Conservation (phyloP, 2,329 filamentous ascomycete species). For the Botrytis fabae region DNA sequence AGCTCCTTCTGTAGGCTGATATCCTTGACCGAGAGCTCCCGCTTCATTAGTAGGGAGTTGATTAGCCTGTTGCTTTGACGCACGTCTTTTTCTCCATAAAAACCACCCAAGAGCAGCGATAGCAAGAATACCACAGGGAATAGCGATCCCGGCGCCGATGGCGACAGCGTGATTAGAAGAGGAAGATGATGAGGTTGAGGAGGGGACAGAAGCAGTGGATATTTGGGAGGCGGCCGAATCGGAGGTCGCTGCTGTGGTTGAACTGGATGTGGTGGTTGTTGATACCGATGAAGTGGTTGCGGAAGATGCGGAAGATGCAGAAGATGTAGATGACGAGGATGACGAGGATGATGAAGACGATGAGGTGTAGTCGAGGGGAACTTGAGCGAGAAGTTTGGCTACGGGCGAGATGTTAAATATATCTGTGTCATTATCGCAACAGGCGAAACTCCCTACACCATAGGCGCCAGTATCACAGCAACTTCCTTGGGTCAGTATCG, state of each 20-base stretch:
- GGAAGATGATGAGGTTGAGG: background rate
- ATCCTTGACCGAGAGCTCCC: background rate
- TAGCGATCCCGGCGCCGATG: background rate
- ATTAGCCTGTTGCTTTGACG: background rate
- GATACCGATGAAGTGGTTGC: background rate
- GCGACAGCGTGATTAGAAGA: background rate
- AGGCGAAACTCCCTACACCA: constrained; percentile 20
- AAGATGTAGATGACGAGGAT: background rate
- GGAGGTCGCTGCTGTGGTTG: background rate
- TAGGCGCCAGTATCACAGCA: constrained; percentile 17
- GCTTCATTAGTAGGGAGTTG: background rate
- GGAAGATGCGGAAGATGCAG: background rate
- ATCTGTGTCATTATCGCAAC: constrained; percentile 5
- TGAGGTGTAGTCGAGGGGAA: constrained; percentile 12
- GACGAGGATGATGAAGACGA: background rate
- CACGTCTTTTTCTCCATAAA: background rate
- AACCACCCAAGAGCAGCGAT: background rate
- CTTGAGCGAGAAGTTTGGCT: constrained; percentile 7
- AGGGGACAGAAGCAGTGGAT: background rate
- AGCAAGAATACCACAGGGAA: background rate
- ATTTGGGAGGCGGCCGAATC: background rate
- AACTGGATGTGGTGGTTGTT: background rate
- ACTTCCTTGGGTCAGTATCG: constrained; percentile 1
- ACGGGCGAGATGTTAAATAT: constrained; percentile 14
- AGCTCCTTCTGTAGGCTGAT: background rate